Conservation (phyloP, 2,329 filamentous ascomycete genomes). For the Epichloe hybrida region DNA sequence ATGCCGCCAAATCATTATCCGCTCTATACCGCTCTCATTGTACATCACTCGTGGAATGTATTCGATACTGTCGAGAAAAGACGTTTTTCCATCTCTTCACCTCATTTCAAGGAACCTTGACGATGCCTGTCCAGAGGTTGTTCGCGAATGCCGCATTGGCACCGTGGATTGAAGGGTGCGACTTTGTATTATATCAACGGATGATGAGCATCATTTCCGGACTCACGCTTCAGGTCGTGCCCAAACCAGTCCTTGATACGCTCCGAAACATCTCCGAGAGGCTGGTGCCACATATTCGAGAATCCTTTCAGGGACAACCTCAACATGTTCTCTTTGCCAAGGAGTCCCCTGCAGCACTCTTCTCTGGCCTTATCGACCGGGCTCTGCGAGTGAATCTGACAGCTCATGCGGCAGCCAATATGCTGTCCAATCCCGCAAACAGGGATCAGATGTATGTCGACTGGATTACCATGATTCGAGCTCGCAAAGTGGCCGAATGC, state of each 20-base stretch:
- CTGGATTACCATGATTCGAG: constrained; percentile 57
- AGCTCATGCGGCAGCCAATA: constrained; percentile 85
- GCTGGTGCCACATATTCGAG: constrained; percentile 68
- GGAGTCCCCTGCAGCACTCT: constrained; percentile 75
- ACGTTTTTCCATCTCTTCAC: constrained; percentile 91
- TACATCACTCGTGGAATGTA: constrained; percentile 87
- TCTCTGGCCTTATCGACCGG: constrained; percentile 73
- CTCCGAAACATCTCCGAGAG: constrained; percentile 75
- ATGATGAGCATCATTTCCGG: constrained; percentile 87
- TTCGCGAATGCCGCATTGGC: constrained; percentile 70
- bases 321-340: constrained; percentile 77
- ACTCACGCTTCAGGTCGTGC: constrained; percentile 83
- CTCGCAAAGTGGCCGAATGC: constrained; percentile 49
- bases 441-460: constrained; percentile 93
- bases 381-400: constrained; percentile 85
- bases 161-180: constrained; percentile 89
- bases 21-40: constrained; percentile 90
- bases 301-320: constrained; percentile 76
- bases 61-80: constrained; percentile 92
- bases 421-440: constrained; percentile 79
- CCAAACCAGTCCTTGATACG: constrained; percentile 74
- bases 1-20: constrained; percentile 72
- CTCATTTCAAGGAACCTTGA: constrained; percentile 90
- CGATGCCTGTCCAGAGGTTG: constrained; percentile 89
- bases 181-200: constrained; percentile 90